Conservation (phyloP, 2,329 filamentous ascomycete species). For the Colletotrichum tabaci region DNA sequence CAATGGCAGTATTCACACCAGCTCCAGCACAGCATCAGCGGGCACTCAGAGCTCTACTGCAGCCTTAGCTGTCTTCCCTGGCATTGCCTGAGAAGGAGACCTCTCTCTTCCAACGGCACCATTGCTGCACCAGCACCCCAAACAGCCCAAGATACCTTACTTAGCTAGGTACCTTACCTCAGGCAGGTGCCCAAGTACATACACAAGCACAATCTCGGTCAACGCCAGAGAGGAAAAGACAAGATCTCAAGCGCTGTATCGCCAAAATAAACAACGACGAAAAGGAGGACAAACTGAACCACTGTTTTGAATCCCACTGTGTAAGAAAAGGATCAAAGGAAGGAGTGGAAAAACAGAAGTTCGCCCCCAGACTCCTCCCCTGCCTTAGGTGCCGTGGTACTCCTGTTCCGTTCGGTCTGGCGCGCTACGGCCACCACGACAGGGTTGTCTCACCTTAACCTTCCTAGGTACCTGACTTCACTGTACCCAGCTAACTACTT, state of each 20-base stretch:
- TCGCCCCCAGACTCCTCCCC: not conserved
- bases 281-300: too few species aligned
- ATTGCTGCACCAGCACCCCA: too few species aligned
- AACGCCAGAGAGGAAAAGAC: too few species aligned
- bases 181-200: not conserved
- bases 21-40: not conserved
- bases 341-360: not conserved
- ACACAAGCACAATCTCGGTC: not conserved
- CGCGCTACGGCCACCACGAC: conserved; percentile 18
- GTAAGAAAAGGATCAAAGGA: not conserved
- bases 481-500: too few species aligned
- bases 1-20: conserved; percentile 2
- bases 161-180: not conserved
- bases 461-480: not conserved
- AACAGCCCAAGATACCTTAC: not conserved
- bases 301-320: too few species aligned
- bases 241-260: too few species aligned
- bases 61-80: not conserved
- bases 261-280: too few species aligned
- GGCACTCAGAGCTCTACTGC: conserved; percentile 9
- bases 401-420: not conserved
- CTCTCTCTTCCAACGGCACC: too few species aligned
- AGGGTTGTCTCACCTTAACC: conserved; percentile 36
- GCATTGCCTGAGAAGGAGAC: too few species aligned
- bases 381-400: too few species aligned